Percentiles rank a stretch among this genome's conserved stretches.
Conservation (phyloP, 1,284 basidiomycete species). For the Ustilago vetiveriae region DNA sequence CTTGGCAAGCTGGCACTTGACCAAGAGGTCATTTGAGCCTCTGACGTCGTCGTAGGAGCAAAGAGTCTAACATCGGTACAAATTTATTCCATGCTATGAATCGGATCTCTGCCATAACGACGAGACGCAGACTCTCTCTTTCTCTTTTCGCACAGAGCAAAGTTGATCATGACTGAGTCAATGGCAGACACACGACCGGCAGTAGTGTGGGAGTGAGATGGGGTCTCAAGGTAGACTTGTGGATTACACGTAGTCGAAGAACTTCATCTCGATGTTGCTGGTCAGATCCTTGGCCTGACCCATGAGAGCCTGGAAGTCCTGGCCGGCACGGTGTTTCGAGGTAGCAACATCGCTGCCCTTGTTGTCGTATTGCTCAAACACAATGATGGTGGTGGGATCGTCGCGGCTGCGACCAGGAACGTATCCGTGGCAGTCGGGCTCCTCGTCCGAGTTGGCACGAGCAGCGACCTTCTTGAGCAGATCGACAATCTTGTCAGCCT, state of each 20-base stretch:
- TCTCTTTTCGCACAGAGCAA: too few relatives aligned
- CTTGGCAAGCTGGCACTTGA: too few relatives aligned
- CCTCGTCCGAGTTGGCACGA: constrained; percentile 44
- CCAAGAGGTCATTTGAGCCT: too few relatives aligned
- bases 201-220: too few relatives aligned
- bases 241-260: constrained; percentile 30
- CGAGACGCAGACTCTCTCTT: too few relatives aligned
- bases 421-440: constrained; percentile 45
- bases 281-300: constrained; percentile 32
- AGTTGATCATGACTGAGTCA: too few relatives aligned
- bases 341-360: constrained; percentile 37
- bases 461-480: constrained; percentile 38
- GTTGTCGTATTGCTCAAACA: constrained; percentile 53
- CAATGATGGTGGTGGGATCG: constrained; percentile 43
- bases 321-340: constrained; percentile 22
- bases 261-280: constrained; percentile 44
- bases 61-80: too few relatives aligned
- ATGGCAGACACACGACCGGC: too few relatives aligned
- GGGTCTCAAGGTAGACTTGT: too few relatives aligned
- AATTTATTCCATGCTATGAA: too few relatives aligned
- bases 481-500: constrained; percentile 40
- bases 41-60: too few relatives aligned
- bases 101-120: too few relatives aligned
- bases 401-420: constrained; percentile 34
- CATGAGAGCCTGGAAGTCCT: constrained; percentile 45